Evolutionary conservation across 495 filamentous ascomycete genomes (phyloP).

Genomic region (Saxispiralis lemnorum): DNA sequence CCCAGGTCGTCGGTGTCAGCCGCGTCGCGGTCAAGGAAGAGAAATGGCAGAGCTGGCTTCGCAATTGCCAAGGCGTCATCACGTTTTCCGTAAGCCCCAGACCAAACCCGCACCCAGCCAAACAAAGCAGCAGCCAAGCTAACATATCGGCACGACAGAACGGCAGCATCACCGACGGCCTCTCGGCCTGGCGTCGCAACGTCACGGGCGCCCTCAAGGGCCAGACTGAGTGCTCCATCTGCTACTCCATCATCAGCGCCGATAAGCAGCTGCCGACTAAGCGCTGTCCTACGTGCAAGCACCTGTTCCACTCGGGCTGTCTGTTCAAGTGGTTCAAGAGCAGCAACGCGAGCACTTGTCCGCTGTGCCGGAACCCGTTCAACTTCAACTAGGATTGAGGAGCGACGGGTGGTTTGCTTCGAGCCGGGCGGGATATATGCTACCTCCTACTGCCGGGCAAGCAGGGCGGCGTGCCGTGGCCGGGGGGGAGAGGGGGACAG

Average conservation of each 20-base stretch:
- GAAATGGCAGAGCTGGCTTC: constrained; percentile 76
- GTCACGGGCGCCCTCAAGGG: constrained; percentile 74
- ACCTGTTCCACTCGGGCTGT: constrained; percentile 78
- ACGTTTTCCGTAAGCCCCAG: constrained; percentile 53
- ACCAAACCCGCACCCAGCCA: background rate
- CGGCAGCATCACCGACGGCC: constrained; percentile 65
- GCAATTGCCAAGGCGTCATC: constrained; percentile 77
- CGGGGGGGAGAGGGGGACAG: too few relatives aligned
- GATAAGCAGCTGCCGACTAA: constrained; percentile 83
- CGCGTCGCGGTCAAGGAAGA: constrained; percentile 73
- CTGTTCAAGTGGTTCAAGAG: constrained; percentile 92
- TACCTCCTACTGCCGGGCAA: too few relatives aligned
- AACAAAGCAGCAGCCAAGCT: background rate
- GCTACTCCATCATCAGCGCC: constrained; percentile 76
- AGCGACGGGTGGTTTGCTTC: too few relatives aligned
- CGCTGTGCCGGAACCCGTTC: constrained; percentile 74
- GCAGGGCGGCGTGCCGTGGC: too few relatives aligned
- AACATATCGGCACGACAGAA: constrained; percentile 29
- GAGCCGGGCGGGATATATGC: too few relatives aligned
- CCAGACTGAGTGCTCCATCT: constrained; percentile 90
- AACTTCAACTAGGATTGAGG: constrained; percentile 36
- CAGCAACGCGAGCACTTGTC: constrained; percentile 75
- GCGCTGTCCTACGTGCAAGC: constrained; percentile 80
- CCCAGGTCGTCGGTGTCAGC: constrained; percentile 57
- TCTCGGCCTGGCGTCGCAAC: constrained; percentile 67